Percentiles rank a stretch among this genome's conserved stretches.
Evolutionary conservation across 73 alveolate genomes (phyloP).

Genomic region (Diophrys appendiculata): DNA sequence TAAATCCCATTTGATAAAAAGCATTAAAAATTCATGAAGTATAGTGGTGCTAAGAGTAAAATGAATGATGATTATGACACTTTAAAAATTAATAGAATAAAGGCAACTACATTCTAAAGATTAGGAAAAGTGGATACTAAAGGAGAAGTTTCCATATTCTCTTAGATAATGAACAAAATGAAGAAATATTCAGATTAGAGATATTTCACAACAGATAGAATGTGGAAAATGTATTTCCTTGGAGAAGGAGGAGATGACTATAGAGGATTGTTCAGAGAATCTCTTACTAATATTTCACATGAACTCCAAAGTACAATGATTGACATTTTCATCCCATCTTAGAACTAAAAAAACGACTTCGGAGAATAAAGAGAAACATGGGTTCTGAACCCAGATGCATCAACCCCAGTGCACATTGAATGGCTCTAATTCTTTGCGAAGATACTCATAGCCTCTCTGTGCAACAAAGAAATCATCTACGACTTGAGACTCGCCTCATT

Average conservation of each 20-base stretch:
- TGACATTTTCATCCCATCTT: constrained; percentile 73
- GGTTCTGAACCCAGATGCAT: constrained; percentile 87
- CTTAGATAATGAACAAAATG: neutral
- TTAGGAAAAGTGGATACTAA: constrained; percentile 1
- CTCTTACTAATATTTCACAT: constrained; percentile 66
- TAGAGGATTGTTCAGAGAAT: constrained; percentile 87
- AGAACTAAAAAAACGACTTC: constrained; percentile 75
- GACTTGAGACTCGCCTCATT: constrained; percentile 30
- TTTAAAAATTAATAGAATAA: constrained; percentile 1
- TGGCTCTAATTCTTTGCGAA: constrained; percentile 82
- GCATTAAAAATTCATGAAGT: too few relatives aligned
- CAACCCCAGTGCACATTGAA: too few relatives aligned
- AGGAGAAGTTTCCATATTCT: neutral
- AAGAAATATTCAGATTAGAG: neutral
- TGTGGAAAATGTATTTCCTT: constrained; percentile 61
- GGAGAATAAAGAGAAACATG: constrained; percentile 86
- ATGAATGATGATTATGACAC: constrained; percentile 4
- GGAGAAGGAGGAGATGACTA: constrained; percentile 88
- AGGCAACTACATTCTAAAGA: neutral
- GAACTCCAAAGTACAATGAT: constrained; percentile 77
- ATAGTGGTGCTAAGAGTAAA: too few relatives aligned
- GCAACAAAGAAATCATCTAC: constrained; percentile 62
- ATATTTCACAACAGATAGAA: constrained; percentile 15
- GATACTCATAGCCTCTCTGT: constrained; percentile 73
- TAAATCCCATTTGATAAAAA: too few relatives aligned